Evolutionary conservation across 2,329 filamentous ascomycete species (phyloP).

Genomic region (Sporothrix schenckii): DNA sequence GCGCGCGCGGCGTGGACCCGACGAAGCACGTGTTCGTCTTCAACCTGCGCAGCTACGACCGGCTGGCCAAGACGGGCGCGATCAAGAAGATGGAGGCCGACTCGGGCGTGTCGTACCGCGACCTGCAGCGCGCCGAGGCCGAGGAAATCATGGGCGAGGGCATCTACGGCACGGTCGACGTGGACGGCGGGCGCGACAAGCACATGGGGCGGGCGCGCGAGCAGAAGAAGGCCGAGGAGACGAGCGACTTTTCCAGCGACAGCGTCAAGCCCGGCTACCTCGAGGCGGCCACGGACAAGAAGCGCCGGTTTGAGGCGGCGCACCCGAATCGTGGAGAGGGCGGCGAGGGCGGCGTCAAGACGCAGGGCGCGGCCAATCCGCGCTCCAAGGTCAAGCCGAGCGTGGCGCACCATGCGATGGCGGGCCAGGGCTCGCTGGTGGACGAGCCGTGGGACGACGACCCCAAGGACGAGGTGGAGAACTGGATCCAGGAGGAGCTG

Average conservation of each 20-base stretch:
- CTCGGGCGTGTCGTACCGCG: constrained; percentile 77
- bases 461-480: constrained; percentile 74
- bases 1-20: constrained; percentile 73
- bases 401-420: constrained; percentile 82
- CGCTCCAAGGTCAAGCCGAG: constrained; percentile 46
- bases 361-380: constrained; percentile 2
- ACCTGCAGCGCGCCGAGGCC: constrained; percentile 84
- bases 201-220: constrained; percentile 52
- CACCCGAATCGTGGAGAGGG: background rate
- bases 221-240: constrained; percentile 42
- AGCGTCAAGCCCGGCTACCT: constrained; percentile 46
- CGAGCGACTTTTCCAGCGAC: constrained; percentile 43
- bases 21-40: constrained; percentile 86
- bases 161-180: constrained; percentile 62
- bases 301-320: constrained; percentile 55
- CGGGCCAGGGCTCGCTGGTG: constrained; percentile 58
- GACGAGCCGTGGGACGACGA: constrained; percentile 79
- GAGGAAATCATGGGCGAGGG: constrained; percentile 82
- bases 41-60: constrained; percentile 90
- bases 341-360: background rate
- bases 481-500: constrained; percentile 93
- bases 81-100: constrained; percentile 76
- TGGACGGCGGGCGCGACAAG: constrained; percentile 51
- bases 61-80: constrained; percentile 78
- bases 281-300: constrained; percentile 51